Percentiles rank a stretch among this genome's conserved stretches.
Evolutionary conservation across 129 eudicot species (phyloP).

Genomic region (Flaveria linearis): DNA sequence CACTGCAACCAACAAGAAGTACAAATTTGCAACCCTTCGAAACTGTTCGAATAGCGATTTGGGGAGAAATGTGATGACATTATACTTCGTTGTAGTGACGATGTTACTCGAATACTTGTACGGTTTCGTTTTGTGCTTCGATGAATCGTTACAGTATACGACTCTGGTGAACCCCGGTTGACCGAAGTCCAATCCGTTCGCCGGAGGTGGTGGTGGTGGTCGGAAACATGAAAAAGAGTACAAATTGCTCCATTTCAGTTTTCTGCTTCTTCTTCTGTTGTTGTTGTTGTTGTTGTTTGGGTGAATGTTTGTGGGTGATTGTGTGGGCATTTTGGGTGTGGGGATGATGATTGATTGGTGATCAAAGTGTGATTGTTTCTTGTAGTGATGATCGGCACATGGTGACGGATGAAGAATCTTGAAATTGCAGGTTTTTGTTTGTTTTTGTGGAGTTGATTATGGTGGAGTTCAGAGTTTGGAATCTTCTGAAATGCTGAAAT

Average conservation of each 20-base stretch:
- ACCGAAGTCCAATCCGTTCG: slow-evolving; percentile 31
- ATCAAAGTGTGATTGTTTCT: slow-evolving; percentile 25
- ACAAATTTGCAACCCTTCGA: slow-evolving; percentile 57
- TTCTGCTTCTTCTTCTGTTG: slow-evolving; percentile 37
- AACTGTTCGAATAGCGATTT: slow-evolving; percentile 58
- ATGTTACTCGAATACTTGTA: slow-evolving; percentile 44
- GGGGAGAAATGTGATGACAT: slow-evolving; percentile 48
- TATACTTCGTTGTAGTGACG: slow-evolving; percentile 53
- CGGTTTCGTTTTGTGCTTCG: slow-evolving; percentile 40
- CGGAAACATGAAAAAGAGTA: slow-evolving; percentile 56
- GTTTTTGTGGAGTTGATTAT: slow-evolving; percentile 16
- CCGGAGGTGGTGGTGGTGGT: slow-evolving; percentile 26
- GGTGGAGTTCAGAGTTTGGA: slow-evolving; percentile 15
- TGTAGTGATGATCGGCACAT: slow-evolving; percentile 26
- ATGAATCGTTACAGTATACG: slow-evolving; percentile 48
- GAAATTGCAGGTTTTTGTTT: slow-evolving; percentile 9
- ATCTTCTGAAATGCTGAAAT: slow-evolving; percentile 37
- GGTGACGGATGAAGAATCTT: slow-evolving; percentile 32
- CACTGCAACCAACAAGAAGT: slow-evolving; percentile 51
- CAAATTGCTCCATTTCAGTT: slow-evolving; percentile 55
- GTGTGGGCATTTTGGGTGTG: slow-evolving; percentile 29
- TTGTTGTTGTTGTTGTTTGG: not conserved
- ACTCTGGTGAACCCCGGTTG: slow-evolving; percentile 54
- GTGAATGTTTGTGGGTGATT: slow-evolving; percentile 16
- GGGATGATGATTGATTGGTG: not conserved